phyloP scores from a whole-genome alignment of 1,284 basidiomycete genomes.

The Ustilago tritici region DNA sequence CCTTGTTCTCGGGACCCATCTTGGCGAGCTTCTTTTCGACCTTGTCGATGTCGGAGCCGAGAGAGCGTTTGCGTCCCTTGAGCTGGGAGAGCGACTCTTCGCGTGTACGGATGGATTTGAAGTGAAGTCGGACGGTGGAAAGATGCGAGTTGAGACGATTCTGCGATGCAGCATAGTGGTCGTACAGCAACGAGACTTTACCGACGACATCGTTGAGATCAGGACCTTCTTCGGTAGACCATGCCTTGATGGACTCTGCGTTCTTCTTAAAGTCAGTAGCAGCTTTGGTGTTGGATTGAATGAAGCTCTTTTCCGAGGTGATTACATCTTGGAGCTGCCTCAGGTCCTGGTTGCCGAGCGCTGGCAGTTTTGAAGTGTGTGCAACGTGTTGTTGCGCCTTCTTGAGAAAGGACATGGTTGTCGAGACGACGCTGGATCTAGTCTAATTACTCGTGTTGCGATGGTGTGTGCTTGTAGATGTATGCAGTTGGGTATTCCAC shows the following conservation, averaged over 20 bases:
- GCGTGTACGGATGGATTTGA: slow-evolving; percentile 78
- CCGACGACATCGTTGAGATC: slow-evolving; percentile 84
- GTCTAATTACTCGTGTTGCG: background rate
- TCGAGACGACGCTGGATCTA: background rate
- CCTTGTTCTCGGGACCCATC: slow-evolving; percentile 91
- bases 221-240: slow-evolving; percentile 87
- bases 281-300: slow-evolving; percentile 79
- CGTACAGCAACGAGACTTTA: slow-evolving; percentile 79
- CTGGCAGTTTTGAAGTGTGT: slow-evolving; percentile 79
- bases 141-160: slow-evolving; percentile 81
- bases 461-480: background rate
- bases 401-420: slow-evolving; percentile 61
- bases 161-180: slow-evolving; percentile 79
- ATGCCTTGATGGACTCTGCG: slow-evolving; percentile 79
- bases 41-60: slow-evolving; percentile 81
- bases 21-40: slow-evolving; percentile 89
- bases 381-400: slow-evolving; percentile 74
- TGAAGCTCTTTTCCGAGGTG: slow-evolving; percentile 84
- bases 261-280: slow-evolving; percentile 79
- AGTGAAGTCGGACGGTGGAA: slow-evolving; percentile 76
- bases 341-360: slow-evolving; percentile 85
- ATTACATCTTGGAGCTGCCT: slow-evolving; percentile 88
- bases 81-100: slow-evolving; percentile 87
- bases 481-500: slow-evolving; percentile 3
- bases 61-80: slow-evolving; percentile 77